These are phyloP conservation scores for Crithidia brevicula DNA, from an alignment of 208 protist species.

Conservation along the genomic window DNA sequence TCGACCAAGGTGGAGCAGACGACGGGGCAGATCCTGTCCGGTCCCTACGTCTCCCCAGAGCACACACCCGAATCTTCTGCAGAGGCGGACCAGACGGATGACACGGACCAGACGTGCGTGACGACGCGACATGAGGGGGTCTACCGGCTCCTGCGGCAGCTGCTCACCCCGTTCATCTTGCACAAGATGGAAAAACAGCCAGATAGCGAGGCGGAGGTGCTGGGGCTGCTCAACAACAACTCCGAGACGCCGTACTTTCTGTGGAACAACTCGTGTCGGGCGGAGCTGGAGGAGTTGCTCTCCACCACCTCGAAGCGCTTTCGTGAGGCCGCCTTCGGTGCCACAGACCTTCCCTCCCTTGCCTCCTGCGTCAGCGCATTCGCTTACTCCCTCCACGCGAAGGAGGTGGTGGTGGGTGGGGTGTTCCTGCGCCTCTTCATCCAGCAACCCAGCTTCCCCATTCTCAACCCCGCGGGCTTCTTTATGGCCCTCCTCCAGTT, in stretches of 20 bases:
- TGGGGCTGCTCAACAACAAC: constrained; percentile 88
- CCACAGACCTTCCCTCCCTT: constrained; percentile 34
- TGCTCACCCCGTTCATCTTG: constrained; percentile 87
- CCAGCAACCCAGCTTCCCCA: constrained; percentile 70
- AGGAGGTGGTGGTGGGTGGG: constrained; percentile 85
- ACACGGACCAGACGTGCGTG: background rate
- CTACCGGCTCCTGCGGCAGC: constrained; percentile 47
- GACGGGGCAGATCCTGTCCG: constrained; percentile 2
- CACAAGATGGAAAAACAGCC: constrained; percentile 51
- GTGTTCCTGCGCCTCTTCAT: constrained; percentile 93
- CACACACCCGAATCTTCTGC: background rate
- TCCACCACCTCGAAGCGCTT: constrained; percentile 52
- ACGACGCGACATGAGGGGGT: constrained; percentile 48
- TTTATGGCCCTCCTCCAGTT: constrained; percentile 55
- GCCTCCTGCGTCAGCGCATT: constrained; percentile 39
- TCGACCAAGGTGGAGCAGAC: background rate
- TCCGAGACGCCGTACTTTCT: constrained; percentile 85
- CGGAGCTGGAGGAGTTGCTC: constrained; percentile 79
- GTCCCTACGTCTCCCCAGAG: background rate
- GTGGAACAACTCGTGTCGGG: constrained; percentile 88
- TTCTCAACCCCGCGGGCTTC: constrained; percentile 78
- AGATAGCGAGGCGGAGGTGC: constrained; percentile 52
- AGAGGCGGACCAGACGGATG: background rate
- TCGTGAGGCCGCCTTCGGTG: constrained; percentile 47
- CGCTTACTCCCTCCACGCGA: constrained; percentile 62